Evolutionary conservation across 1,139 yeast species (phyloP).

Genomic region (Sugiyamaella grinbergsii): DNA sequence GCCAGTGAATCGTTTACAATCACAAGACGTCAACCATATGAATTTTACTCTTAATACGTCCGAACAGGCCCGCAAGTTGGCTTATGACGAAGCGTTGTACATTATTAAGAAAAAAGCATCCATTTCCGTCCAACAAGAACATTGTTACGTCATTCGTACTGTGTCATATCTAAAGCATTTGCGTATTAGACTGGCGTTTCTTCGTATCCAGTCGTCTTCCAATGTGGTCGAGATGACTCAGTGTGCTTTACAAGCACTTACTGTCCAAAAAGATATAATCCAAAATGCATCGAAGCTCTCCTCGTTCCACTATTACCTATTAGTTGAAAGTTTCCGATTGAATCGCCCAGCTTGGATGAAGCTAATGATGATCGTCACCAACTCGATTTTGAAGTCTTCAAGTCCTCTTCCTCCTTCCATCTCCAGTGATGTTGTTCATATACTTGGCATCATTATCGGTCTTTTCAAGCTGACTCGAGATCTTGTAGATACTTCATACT

Average conservation of each 20-base stretch:
- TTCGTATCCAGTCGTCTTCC: conserved; percentile 10
- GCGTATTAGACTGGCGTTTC: conserved; percentile 19
- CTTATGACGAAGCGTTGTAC: conserved; percentile 12
- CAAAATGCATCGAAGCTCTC: conserved; percentile 17
- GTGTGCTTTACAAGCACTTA: conserved; percentile 20
- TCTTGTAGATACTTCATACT: conserved; percentile 21
- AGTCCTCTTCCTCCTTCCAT: background rate
- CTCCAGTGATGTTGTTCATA: conserved; percentile 10
- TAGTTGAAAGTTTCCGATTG: conserved; percentile 14
- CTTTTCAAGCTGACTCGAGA: conserved; percentile 19
- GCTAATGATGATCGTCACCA: conserved; percentile 21
- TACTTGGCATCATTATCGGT: conserved; percentile 18
- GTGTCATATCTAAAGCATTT: conserved; percentile 14
- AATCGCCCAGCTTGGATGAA: conserved; percentile 28
- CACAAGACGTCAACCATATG: conserved; percentile 6
- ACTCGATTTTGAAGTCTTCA: conserved; percentile 8
- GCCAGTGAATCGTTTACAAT: conserved; percentile 14
- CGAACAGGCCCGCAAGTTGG: background rate
- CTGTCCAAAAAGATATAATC: conserved; percentile 15
- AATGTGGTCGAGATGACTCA: conserved; percentile 15
- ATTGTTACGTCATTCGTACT: conserved; percentile 17
- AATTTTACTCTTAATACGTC: background rate
- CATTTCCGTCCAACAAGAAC: conserved; percentile 17
- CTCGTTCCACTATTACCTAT: conserved; percentile 15
- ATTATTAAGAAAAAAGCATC: background rate